These are phyloP conservation scores for Darksidea phi DNA, from an alignment of 495 filamentous ascomycete genomes.

Conservation along the genomic window DNA sequence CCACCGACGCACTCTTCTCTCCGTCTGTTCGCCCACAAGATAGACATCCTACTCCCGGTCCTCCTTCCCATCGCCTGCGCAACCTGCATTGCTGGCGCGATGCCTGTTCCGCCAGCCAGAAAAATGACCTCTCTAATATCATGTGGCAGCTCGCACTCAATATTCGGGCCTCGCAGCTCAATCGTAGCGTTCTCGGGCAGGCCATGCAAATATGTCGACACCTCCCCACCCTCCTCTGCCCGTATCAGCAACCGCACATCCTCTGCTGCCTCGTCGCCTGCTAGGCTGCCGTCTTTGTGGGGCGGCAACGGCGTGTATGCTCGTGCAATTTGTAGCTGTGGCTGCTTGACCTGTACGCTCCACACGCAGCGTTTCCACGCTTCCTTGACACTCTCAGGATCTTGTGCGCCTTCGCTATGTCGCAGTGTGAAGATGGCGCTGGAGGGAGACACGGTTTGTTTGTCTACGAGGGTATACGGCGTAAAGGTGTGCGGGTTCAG, in stretches of 20 bases:
- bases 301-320: conserved; percentile 83
- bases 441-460: conserved; percentile 69
- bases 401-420: conserved; percentile 37
- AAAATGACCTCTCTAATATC: conserved; percentile 66
- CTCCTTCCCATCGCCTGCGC: conserved; percentile 57
- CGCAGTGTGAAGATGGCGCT: conserved; percentile 72
- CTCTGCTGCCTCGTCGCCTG: conserved; percentile 43
- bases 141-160: conserved; percentile 63
- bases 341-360: conserved; percentile 91
- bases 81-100: conserved; percentile 84
- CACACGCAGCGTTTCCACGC: conserved; percentile 65
- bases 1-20: conserved; percentile 59
- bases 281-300: conserved; percentile 33
- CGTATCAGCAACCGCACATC: conserved; percentile 53
- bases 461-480: conserved; percentile 56
- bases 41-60: conserved; percentile 49
- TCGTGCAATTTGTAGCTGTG: conserved; percentile 82
- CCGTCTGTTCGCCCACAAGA: conserved; percentile 67
- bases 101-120: conserved; percentile 89
- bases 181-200: conserved; percentile 61
- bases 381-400: conserved; percentile 42
- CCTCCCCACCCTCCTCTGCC: conserved; percentile 45
- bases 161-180: conserved; percentile 73
- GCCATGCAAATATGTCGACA: conserved; percentile 65
- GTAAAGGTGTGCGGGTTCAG: conserved; percentile 36